Evolutionary conservation across 169 alveolate species (phyloP), one percentile per base, ranked within the genome.

Genomic region (Eimeria tenella): DNA sequence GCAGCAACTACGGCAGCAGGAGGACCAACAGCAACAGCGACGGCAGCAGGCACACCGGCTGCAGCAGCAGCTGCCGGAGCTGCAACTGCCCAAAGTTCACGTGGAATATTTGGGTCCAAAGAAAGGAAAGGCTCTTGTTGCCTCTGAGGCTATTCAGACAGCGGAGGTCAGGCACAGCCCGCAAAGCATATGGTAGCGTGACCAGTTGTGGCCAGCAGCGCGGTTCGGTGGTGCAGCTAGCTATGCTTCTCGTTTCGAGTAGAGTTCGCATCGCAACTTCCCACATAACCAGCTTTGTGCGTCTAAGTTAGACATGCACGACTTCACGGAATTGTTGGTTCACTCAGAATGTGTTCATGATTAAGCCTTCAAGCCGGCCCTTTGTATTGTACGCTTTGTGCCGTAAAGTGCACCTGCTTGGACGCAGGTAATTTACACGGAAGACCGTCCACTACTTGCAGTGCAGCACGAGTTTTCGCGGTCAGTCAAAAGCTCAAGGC

Each of bases 401-500:
- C 4, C 42, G 0, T 31, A 31, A 31, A 31, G 42, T 31, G 42
- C 42, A 31, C 2, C 42, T 31, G 42, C 42, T 31, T 52, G 58
- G 5, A 25, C 50, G 2, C 79, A 84, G 91, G 65, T 84, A 5
- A 84, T 84, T 42, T 84, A 84, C 63, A 84, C 91, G 6, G 91
- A 84, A 62, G 53, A 58, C 63, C 5, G 31, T 15, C 91, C 91
- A 7, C 63, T 84, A 49, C 79, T 62, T 31, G 91, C 63, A 21
- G 91, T 62, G 91, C 91, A 84, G 91, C 91, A 84, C 79, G 79
- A 84, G 52, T 58, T 84, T 31, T 84, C 91, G 7, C 75, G 91
- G 91, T 58, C 10, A 5, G 91, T 81, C 56, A 13, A 81, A 65
- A 65, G 70, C n/a, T 52, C n/a, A 53, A 19, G 87, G 87, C 8